phyloP scores from a whole-genome alignment of 768 basidiomycete genomes.

The Lactarius sp. region DNA sequence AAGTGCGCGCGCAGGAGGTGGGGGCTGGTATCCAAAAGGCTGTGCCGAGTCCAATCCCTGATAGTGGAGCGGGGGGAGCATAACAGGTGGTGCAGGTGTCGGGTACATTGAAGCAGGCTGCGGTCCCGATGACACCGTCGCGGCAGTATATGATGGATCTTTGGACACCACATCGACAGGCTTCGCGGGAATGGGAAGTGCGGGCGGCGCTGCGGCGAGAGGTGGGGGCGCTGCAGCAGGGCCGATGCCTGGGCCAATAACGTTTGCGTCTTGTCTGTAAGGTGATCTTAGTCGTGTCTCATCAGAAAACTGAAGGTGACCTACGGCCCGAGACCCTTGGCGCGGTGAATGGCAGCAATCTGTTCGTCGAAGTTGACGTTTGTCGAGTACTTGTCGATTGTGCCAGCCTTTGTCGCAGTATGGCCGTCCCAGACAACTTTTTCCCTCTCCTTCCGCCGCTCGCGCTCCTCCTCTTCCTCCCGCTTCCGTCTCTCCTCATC shows the following conservation, averaged over 20 bases:
- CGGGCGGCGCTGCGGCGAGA: constrained; percentile 60
- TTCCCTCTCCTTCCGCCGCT: constrained; percentile 82
- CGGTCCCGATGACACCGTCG: constrained; percentile 86
- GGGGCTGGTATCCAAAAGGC: constrained; percentile 75
- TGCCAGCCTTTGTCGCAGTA: constrained; percentile 87
- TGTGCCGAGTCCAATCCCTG: constrained; percentile 73
- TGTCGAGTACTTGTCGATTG: constrained; percentile 88
- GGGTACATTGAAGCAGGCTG: constrained; percentile 78
- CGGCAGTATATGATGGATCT: constrained; percentile 66
- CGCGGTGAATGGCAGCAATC: constrained; percentile 92
- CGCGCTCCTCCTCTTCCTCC: constrained; percentile 82
- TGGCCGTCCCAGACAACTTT: constrained; percentile 99
- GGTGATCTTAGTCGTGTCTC: constrained; percentile 20
- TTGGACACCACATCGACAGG: constrained; percentile 39
- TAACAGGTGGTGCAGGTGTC: constrained; percentile 52
- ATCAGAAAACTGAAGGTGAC: constrained; percentile 33
- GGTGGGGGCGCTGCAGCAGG: constrained; percentile 67
- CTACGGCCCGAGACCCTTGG: constrained; percentile 85
- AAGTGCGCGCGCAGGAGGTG: constrained; percentile 34
- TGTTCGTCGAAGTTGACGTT: constrained; percentile 97
- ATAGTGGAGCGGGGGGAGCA: constrained; percentile 82
- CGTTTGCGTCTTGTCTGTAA: constrained; percentile 63
- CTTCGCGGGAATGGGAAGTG: constrained; percentile 64
- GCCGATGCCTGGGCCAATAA: constrained; percentile 84
- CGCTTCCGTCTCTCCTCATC: constrained; percentile 86